Conservation (phyloP, 2,329 filamentous ascomycete species). For the Fusarium clavum region DNA sequence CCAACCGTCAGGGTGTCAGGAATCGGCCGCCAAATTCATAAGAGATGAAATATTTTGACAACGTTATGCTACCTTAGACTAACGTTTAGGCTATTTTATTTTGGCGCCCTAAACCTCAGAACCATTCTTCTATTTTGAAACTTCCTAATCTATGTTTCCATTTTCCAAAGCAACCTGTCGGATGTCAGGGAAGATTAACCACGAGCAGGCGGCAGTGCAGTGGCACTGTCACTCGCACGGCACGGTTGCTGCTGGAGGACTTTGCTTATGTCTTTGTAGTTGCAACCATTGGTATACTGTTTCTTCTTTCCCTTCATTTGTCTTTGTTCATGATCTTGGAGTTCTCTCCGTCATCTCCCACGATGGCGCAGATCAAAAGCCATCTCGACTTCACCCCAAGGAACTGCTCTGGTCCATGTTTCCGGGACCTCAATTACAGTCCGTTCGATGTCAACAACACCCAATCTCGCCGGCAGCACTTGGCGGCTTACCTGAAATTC, state of each 20-base stretch:
- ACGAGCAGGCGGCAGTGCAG: neutral
- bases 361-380: neutral
- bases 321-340: too few species aligned
- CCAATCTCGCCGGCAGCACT: neutral
- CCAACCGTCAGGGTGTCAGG: neutral
- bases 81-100: neutral
- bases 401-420: neutral
- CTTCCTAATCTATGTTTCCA: too few species aligned
- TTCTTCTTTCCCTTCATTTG: neutral
- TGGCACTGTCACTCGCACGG: neutral
- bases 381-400: constrained; percentile 2
- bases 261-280: too few species aligned
- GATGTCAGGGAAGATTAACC: neutral
- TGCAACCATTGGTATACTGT: too few species aligned
- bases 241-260: neutral
- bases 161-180: too few species aligned
- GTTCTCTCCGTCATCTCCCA: neutral
- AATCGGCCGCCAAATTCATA: neutral
- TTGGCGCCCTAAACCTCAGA: neutral
- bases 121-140: rapidly evolving
- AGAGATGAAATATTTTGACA: neutral
- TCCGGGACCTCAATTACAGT: neutral
- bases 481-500: neutral
- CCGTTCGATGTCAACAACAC: neutral
- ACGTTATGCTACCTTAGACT: neutral